A percentile compares a stretch with the other conserved stretches of the same genome.
Conservation (phyloP, 768 basidiomycete species). For the Lactarius hengduanensis region DNA sequence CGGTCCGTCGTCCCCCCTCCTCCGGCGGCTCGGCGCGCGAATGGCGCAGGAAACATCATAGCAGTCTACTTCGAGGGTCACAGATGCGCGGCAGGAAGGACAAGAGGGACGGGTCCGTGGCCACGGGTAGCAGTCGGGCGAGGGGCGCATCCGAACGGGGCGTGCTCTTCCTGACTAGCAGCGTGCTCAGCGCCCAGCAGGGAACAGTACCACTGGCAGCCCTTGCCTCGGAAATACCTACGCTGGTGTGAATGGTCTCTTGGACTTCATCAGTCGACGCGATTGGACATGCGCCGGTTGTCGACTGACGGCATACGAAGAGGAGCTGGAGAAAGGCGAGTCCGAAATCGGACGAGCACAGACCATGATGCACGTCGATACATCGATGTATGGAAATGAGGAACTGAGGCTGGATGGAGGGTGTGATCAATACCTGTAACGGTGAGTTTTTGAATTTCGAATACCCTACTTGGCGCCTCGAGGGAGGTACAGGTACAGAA, state of each 20-base stretch:
- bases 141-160: not conserved
- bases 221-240: conserved; percentile 97
- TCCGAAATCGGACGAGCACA: not conserved
- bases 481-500: not conserved
- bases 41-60: not conserved
- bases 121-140: not conserved
- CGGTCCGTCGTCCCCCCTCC: too few species aligned
- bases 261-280: too few species aligned
- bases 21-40: too few species aligned
- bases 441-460: not conserved
- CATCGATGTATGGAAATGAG: not conserved
- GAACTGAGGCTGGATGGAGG: not conserved
- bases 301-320: not conserved
- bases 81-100: not conserved
- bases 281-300: too few species aligned
- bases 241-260: conserved; percentile 98
- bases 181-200: conserved; percentile 60
- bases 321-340: not conserved
- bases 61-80: not conserved
- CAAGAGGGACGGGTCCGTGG: not conserved
- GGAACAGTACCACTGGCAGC: conserved; percentile 84
- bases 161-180: not conserved
- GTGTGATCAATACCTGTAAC: not conserved
- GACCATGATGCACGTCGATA: not conserved
- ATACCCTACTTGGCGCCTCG: not conserved